These are phyloP conservation scores for Gremmenia infestans DNA, from an alignment of 2,329 filamentous ascomycete genomes.

Conservation along the genomic window DNA sequence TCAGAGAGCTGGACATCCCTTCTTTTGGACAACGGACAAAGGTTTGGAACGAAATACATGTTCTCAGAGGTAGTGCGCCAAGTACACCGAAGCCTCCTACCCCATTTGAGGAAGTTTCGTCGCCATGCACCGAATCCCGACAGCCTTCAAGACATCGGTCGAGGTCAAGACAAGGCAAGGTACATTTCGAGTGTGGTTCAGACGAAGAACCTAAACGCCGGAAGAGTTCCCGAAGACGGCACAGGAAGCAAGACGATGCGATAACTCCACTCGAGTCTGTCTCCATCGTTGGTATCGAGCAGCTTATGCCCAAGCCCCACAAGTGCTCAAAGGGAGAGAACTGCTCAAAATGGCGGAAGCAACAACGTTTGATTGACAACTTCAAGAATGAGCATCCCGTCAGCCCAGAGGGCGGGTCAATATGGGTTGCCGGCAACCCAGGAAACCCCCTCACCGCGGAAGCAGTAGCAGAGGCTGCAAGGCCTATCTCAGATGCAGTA, in stretches of 20 bases:
- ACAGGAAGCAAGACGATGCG: conserved; percentile 47
- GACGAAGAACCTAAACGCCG: conserved; percentile 25
- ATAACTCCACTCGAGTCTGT: conserved; percentile 79
- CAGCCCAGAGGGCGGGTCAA: conserved; percentile 54
- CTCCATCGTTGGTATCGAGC: conserved; percentile 88
- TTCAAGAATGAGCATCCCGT: conserved; percentile 74
- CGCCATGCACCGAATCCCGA: conserved; percentile 23
- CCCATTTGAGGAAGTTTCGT: conserved; percentile 54
- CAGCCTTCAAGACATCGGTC: conserved; percentile 20
- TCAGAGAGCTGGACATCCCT: conserved; percentile 73
- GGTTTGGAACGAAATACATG: conserved; percentile 74
- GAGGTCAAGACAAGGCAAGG: conserved; percentile 12
- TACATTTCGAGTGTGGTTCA: conserved; percentile 19
- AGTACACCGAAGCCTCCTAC: conserved; percentile 50
- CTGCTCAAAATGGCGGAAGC: conserved; percentile 76
- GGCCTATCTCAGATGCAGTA: conserved; percentile 68
- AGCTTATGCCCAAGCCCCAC: conserved; percentile 79
- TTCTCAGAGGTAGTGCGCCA: conserved; percentile 53
- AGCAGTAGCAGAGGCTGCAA: conserved; percentile 39
- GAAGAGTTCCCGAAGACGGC: conserved; percentile 24
- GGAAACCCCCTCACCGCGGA: conserved; percentile 66
- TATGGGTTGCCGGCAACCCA: conserved; percentile 73
- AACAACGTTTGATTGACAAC: conserved; percentile 70
- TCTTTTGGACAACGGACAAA: conserved; percentile 78
- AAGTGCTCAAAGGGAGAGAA: conserved; percentile 81